Percentiles rank a stretch among this genome's conserved stretches.
Conservation (phyloP, 164 flowering plant genomes). For the Stephania cephalantha region DNA sequence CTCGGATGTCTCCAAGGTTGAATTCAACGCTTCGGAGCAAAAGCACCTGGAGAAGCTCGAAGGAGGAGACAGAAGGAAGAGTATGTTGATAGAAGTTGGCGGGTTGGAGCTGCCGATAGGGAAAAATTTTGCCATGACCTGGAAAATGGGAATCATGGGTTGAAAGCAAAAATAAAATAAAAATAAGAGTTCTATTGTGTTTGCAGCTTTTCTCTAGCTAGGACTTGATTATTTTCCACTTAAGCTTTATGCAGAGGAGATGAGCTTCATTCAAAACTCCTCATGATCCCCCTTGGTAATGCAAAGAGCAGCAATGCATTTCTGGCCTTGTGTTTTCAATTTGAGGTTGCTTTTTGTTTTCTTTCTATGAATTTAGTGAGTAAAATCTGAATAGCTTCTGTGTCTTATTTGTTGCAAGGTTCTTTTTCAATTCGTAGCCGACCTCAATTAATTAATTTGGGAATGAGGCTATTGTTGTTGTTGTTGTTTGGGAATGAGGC, state of each 20-base stretch:
- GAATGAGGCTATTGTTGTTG: too few species aligned
- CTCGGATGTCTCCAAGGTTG: conserved; percentile 16
- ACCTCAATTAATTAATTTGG: too few species aligned
- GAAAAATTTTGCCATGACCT: conserved; percentile 54
- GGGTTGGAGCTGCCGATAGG: conserved; percentile 50
- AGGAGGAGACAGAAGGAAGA: conserved; percentile 29
- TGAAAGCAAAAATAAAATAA: conserved; percentile 13
- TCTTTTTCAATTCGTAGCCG: too few species aligned
- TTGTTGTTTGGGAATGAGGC: too few species aligned
- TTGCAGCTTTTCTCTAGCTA: background rate
- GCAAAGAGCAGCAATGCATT: background rate
- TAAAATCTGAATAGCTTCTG: background rate
- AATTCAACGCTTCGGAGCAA: conserved; percentile 26
- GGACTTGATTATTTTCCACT: background rate
- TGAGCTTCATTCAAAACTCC: background rate
- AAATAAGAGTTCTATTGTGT: background rate
- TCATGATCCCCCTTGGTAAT: background rate
- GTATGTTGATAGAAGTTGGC: conserved; percentile 44
- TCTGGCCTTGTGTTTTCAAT: background rate
- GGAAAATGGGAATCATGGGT: conserved; percentile 47
- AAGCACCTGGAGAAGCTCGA: conserved; percentile 24
- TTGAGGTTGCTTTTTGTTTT: background rate
- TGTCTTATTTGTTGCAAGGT: background rate
- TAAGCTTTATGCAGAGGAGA: conserved; percentile 1
- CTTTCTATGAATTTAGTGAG: background rate